Evolutionary conservation across 2,329 filamentous ascomycete species (phyloP).

Genomic region (Hypomyces rosellus): DNA sequence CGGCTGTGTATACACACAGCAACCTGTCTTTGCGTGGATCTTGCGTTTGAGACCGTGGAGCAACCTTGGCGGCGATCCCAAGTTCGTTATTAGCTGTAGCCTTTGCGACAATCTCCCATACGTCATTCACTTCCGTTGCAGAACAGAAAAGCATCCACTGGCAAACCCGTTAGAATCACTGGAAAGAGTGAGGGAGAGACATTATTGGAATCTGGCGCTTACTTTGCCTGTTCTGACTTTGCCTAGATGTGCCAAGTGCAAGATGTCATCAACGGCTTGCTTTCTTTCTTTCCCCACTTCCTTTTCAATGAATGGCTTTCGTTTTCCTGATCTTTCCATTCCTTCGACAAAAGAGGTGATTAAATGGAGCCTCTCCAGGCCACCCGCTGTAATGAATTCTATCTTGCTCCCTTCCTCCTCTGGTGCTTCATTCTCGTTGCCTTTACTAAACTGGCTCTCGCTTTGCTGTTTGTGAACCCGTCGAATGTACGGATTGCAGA

Average conservation of each 20-base stretch:
- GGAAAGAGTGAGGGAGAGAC: not conserved
- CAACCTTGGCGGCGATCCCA: constrained; percentile 66
- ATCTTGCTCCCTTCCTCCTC: constrained; percentile 41
- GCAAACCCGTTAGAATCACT: not conserved
- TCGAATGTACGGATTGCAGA: constrained; percentile 55
- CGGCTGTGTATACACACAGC: constrained; percentile 71
- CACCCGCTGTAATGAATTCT: constrained; percentile 45
- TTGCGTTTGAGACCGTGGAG: constrained; percentile 44
- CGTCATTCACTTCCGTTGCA: constrained; percentile 46
- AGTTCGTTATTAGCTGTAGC: constrained; percentile 64
- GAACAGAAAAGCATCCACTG: constrained; percentile 71
- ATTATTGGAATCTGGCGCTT: constrained; percentile 1
- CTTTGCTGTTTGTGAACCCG: constrained; percentile 27
- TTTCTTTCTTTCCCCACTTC: constrained; percentile 46
- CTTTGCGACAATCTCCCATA: constrained; percentile 61
- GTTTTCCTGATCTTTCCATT: constrained; percentile 33
- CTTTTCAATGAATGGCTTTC: constrained; percentile 31
- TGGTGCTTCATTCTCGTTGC: constrained; percentile 45
- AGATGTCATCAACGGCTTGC: constrained; percentile 48
- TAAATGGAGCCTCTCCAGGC: constrained; percentile 43
- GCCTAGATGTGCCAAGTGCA: constrained; percentile 52
- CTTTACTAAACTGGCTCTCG: constrained; percentile 32
- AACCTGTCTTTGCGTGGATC: constrained; percentile 42
- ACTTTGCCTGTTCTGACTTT: constrained; percentile 63
- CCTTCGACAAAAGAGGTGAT: constrained; percentile 42